Base-by-base conservation (phyloP, 2,329 filamentous ascomycete genomes). In the Clonostachys rhizophaga region DNA sequence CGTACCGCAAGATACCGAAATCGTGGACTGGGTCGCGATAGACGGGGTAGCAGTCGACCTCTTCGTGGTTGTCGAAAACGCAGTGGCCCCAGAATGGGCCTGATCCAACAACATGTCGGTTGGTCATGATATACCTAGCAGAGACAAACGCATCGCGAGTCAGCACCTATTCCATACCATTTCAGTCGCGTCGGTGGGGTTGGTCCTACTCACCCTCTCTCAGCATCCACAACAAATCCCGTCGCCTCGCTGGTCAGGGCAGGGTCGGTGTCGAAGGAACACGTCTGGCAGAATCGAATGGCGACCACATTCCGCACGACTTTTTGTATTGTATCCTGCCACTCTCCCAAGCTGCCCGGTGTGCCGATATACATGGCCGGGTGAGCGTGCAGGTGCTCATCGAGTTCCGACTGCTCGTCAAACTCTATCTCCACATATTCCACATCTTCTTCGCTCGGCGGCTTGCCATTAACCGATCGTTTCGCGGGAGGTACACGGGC, bases 11-110 rank as follows among this genome's bases (percentile, higher is more conserved):
- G 58, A 99, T 95, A 52, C 94, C 94, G 59, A 99, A 99, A 67
- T 99, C 94, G 75, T 99, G 94, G 30, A 99, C 92, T 14, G 94
- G 95, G 61, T 99, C 94, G 60, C 94, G 90, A 71, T 99, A 99
- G 44, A 99, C 91, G 9, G 94, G 94, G 62, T 91, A 89, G 43
- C 95, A 92, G 64, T 99, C 94, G 57, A 94, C 94, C 74, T 95
- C 79, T 55, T 99, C 94, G 67, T 99, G 94, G 64, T 99, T 99
- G 67, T 99, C 95, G 65, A 99, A 99, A 56, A 99, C 91, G 64
- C 89, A 91, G 70, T 95, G 96, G 43, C 94, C 94, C 87, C 92
- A 97, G 69, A 99, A 99, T 2, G 94, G 94, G 1, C 94, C 94
- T 1, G 94, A 81, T 54, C 94, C 91, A 40, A 97, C 94, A 34